Base-by-base conservation (phyloP, 352 stramenopile genomes). In the Phytophthora multivora region DNA sequence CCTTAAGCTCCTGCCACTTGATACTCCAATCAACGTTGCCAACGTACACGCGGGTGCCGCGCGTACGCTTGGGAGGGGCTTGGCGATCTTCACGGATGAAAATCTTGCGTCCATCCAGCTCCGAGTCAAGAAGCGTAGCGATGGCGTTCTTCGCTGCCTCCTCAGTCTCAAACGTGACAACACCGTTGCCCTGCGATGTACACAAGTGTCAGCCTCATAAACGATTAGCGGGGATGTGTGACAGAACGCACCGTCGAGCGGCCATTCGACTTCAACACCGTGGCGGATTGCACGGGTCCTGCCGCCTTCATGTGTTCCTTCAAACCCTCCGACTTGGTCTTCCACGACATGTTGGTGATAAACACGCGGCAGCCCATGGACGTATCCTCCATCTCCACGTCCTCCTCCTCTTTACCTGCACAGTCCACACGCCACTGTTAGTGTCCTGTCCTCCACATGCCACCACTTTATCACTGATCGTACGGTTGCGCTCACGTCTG, bases 1-100 rank as follows among this genome's bases (percentile, higher is more conserved):
- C 95, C 69, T 99, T 98, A 18, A 99, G 85, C 23, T 98, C 90
- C 59, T 98, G 89, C 94, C 94, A 99, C 43, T 90, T 96, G 36
- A 97, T 84, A 36, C 80, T 82, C 89, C 91, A 99, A 28, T 83
- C 83, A 9, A 99, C 69, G 56, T 99, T 97, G 41, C 86, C 86
- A 10, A 97, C 86, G 56, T 94, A 97, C 12, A 97, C 89, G 10
- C 89, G 83, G 25, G 72, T 83, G 41, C 84, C 71, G 16, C 74
- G 66, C 51, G 71, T 76, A 13, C 55, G 71, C 8, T 78, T 75
- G 3, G 13, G 19, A 12, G 62, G 71, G 7, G 82, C 65, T 64
- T 98, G 93, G 5, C 93, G 83, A 73, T 99, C 94, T 63, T 98
- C 93, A 6, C 96, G 89, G 9, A 98, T 91, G 65, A 98, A 98